Conservation (phyloP, 495 filamentous ascomycete genomes). For the Neurospora sp. region DNA sequence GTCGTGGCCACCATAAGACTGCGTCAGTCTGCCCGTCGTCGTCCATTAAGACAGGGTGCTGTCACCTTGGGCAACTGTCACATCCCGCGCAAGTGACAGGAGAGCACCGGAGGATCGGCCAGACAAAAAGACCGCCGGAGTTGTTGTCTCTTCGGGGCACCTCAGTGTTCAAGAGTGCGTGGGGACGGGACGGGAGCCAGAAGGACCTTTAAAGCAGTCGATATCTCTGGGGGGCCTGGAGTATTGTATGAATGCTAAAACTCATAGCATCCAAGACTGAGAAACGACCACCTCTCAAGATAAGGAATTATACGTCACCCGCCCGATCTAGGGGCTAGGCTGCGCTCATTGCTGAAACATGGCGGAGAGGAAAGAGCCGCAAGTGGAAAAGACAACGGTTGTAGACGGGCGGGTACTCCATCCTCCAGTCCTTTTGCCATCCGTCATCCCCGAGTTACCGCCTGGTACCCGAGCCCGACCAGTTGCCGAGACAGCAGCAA, state of each 20-base stretch:
- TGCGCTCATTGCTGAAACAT: neutral
- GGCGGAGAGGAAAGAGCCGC: neutral
- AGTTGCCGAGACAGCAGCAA: neutral
- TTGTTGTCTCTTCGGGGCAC: neutral
- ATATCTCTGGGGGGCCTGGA: neutral
- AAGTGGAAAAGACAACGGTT: neutral
- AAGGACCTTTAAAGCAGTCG: neutral
- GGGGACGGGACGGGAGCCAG: neutral
- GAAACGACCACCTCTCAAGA: neutral
- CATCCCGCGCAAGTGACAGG: neutral
- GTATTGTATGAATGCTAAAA: neutral
- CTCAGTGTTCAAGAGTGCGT: too few species aligned
- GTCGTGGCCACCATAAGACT: neutral
- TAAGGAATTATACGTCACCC: neutral
- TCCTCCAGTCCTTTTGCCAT: neutral
- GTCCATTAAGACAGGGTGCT: neutral
- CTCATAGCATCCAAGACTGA: neutral
- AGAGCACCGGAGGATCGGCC: neutral
- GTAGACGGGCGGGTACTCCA: neutral
- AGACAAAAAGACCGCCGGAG: neutral
- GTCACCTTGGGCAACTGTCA: neutral
- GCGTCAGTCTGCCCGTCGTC: neutral
- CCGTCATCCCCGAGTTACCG: neutral
- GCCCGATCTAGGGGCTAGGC: neutral
- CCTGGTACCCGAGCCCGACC: neutral